A percentile compares a stretch with the other conserved stretches of the same genome.
phyloP scores from a whole-genome alignment of 768 basidiomycete species.

The Auricularia heimuer region DNA sequence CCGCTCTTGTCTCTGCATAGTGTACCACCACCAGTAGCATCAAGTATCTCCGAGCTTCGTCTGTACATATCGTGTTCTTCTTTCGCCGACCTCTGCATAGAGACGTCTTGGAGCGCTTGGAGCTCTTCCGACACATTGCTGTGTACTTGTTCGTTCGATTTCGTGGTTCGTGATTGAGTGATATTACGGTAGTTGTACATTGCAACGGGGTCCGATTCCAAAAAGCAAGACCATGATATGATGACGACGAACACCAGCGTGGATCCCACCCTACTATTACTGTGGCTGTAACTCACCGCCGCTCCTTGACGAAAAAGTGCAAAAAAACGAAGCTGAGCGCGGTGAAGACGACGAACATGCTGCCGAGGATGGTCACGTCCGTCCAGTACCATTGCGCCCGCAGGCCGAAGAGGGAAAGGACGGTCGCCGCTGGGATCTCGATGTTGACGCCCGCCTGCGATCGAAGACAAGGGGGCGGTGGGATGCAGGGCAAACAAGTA shows the following conservation, averaged over 20 bases:
- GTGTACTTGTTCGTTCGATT: neutral
- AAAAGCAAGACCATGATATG: neutral
- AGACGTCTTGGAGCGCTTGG: neutral
- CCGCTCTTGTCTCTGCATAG: neutral
- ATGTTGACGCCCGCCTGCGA: slow-evolving; percentile 89
- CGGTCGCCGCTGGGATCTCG: slow-evolving; percentile 92
- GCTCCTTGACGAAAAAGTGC: slow-evolving; percentile 85
- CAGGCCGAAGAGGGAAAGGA: slow-evolving; percentile 89
- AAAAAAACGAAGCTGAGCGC: slow-evolving; percentile 66
- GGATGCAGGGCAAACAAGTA: neutral
- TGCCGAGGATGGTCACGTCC: slow-evolving; percentile 74
- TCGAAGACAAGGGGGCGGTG: slow-evolving; percentile 1
- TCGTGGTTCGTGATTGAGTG: too few relatives aligned
- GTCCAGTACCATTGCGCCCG: slow-evolving; percentile 85
- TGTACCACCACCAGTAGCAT: neutral
- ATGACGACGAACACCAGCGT: neutral
- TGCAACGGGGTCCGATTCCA: neutral
- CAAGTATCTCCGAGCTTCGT: neutral
- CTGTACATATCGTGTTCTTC: neutral
- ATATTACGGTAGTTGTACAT: neutral
- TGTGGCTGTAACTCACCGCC: slow-evolving; percentile 24
- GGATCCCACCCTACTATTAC: too few relatives aligned
- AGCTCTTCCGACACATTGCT: neutral
- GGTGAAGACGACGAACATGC: slow-evolving; percentile 80
- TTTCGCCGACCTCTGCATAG: neutral